Conservation (phyloP, 768 basidiomycete genomes). For the Lactifluus volemus region DNA sequence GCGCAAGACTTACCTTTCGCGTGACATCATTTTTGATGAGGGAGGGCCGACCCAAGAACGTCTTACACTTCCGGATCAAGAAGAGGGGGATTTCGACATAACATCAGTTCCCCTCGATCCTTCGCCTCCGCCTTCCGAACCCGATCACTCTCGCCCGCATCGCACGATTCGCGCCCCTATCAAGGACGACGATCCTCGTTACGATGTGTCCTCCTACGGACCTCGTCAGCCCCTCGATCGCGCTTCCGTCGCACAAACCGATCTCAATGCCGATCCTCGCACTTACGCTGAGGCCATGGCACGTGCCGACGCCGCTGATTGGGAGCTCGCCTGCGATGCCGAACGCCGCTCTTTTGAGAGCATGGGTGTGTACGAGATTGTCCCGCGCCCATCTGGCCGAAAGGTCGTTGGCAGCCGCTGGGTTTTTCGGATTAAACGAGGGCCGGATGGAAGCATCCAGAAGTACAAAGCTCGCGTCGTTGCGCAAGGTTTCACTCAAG, state of each 20-base stretch:
- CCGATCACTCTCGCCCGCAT: not conserved
- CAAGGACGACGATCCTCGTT: not conserved
- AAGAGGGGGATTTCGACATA: not conserved
- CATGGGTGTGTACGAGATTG: slow-evolving; percentile 20
- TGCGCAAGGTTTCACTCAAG: slow-evolving; percentile 32
- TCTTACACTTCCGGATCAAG: not conserved
- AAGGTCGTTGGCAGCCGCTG: slow-evolving; percentile 26
- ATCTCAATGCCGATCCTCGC: not conserved
- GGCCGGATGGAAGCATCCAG: slow-evolving; percentile 23
- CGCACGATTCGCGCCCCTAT: not conserved
- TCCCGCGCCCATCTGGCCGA: slow-evolving; percentile 19
- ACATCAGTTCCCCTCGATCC: too few relatives aligned
- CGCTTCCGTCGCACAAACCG: not conserved
- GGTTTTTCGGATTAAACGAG: slow-evolving; percentile 29
- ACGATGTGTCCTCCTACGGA: not conserved
- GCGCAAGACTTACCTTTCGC: not conserved
- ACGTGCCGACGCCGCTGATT: too few relatives aligned
- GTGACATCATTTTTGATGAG: slow-evolving; percentile 16
- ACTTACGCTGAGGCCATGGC: too few relatives aligned
- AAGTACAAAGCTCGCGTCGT: slow-evolving; percentile 32
- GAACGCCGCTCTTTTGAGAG: not conserved
- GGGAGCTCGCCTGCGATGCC: not conserved
- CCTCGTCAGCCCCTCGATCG: not conserved
- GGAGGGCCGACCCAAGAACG: not conserved
- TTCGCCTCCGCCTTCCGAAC: too few relatives aligned